A percentile compares a stretch with the other conserved stretches of the same genome.
These are phyloP conservation scores for Pythium aristosporum DNA, from an alignment of 352 stramenopile species.

Conservation along the genomic window DNA sequence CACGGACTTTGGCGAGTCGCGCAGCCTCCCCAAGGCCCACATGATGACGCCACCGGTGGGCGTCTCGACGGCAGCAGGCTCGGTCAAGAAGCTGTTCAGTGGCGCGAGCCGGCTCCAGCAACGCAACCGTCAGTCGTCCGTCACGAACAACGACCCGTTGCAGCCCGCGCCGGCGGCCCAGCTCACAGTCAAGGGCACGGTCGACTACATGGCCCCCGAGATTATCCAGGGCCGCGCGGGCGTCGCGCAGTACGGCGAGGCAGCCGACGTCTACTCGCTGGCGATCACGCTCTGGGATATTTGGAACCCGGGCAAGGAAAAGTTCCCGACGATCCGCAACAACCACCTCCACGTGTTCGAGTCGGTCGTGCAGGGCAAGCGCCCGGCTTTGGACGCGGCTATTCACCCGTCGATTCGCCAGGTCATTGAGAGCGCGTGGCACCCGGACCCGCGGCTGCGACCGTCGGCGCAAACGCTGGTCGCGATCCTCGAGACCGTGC, in stretches of 20 bases:
- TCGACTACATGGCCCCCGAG: slow-evolving; percentile 85
- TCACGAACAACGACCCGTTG: not conserved
- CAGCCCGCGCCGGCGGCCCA: slow-evolving; percentile 16
- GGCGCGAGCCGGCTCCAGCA: not conserved
- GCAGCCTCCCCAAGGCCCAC: slow-evolving; percentile 20
- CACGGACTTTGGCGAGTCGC: slow-evolving; percentile 38
- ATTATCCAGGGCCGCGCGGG: slow-evolving; percentile 71
- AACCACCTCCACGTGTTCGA: slow-evolving; percentile 56
- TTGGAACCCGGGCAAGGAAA: slow-evolving; percentile 39
- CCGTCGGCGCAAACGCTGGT: slow-evolving; percentile 30
- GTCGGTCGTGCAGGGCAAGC: slow-evolving; percentile 40
- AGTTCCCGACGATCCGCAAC: slow-evolving; percentile 39
- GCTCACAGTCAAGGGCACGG: slow-evolving; percentile 67
- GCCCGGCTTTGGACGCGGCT: slow-evolving; percentile 24
- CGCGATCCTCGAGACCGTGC: slow-evolving; percentile 23
- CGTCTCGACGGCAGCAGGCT: not conserved
- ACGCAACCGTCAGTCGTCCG: not conserved
- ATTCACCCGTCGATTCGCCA: slow-evolving; percentile 22
- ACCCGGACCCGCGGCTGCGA: slow-evolving; percentile 21
- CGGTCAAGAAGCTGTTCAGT: not conserved
- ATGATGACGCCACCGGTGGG: not conserved
- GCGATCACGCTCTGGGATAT: slow-evolving; percentile 86
- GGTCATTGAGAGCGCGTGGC: slow-evolving; percentile 31
- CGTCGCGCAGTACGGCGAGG: slow-evolving; percentile 62
- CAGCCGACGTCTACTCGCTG: slow-evolving; percentile 70